Evolutionary conservation across 164 flowering plant species (phyloP).

Genomic region (Tetracentron sinense): DNA sequence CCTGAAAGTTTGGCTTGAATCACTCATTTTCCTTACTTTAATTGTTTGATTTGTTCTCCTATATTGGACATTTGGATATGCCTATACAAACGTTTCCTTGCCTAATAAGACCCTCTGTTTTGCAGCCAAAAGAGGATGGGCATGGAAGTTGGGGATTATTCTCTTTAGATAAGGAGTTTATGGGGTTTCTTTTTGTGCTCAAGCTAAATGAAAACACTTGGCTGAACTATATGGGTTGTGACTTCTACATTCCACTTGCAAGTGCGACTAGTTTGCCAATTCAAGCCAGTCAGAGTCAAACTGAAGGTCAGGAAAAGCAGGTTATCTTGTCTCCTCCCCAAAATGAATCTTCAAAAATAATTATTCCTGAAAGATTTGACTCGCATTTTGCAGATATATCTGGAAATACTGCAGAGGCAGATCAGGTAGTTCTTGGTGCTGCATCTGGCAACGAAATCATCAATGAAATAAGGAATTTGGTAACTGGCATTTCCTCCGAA

Average conservation of each 20-base stretch:
- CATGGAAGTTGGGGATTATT: slow-evolving; percentile 56
- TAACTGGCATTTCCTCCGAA: slow-evolving; percentile 65
- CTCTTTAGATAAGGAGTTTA: slow-evolving; percentile 49
- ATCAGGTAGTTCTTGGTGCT: slow-evolving; percentile 22
- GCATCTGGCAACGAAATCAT: slow-evolving; percentile 69
- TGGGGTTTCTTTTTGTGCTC: slow-evolving; percentile 83
- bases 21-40: neutral
- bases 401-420: slow-evolving; percentile 24
- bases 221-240: slow-evolving; percentile 66
- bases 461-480: slow-evolving; percentile 71
- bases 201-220: slow-evolving; percentile 65
- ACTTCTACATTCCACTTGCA: slow-evolving; percentile 75
- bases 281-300: slow-evolving; percentile 16
- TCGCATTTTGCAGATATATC: slow-evolving; percentile 14
- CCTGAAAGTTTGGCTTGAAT: neutral
- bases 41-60: neutral
- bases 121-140: slow-evolving; percentile 66
- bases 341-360: neutral
- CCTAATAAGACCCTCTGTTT: slow-evolving; percentile 9
- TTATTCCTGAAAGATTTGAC: slow-evolving; percentile 12
- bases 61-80: neutral
- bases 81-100: neutral
- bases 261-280: slow-evolving; percentile 19
- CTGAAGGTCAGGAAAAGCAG: slow-evolving; percentile 17
- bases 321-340: neutral